Evolutionary conservation across 768 basidiomycete genomes (phyloP), one percentile per base, ranked within the genome.

Genomic region (Calvatia gigantea): DNA sequence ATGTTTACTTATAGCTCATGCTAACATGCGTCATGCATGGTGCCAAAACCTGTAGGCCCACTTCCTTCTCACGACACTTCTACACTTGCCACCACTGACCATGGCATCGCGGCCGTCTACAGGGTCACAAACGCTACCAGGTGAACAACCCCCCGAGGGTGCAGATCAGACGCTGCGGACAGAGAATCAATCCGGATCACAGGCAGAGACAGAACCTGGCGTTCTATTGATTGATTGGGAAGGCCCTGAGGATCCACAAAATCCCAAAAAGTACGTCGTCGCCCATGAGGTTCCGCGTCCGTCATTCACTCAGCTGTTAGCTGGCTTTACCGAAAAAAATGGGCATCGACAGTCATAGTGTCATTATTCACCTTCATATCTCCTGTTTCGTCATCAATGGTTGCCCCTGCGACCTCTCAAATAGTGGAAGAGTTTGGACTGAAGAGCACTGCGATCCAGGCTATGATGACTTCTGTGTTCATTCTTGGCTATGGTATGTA

Each of bases 341-440:
- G 86, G 87, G 78, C 74, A 0, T 82, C 81, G 0, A 86, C 84
- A 0, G 59, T 77, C n/a, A 75, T 87, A 27, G 81, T 87, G 0
- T 87, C 87, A 0, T 72, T 75, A 0, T 89, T 86, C 64, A 85
- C 87, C 0, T 85, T 88, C 63, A 85, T 88, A 32, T 75, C 74
- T 6, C 85, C 87, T 0, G 73, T 90, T 0, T 83, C 87, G 0
- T 91, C 89, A 3, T 81, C 87, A 3, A 89, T 89, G 83, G 72
- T 89, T 1, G 84, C 89, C 0, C 88, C 88, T 0, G 88, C 87
- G 0, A 70, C 75, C 0, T 57, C 60, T 3, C 75, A 82, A 50
- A 61, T 91, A 0, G 83, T 74, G 12, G 55, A 64, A 2, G 67
- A 81, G 17, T 84, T 91, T 58, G 74, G 79, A 1, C 76, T 89